These are phyloP conservation scores for Hordeum marinum DNA, from an alignment of 176 grass and related monocot species.

Conservation along the genomic window DNA sequence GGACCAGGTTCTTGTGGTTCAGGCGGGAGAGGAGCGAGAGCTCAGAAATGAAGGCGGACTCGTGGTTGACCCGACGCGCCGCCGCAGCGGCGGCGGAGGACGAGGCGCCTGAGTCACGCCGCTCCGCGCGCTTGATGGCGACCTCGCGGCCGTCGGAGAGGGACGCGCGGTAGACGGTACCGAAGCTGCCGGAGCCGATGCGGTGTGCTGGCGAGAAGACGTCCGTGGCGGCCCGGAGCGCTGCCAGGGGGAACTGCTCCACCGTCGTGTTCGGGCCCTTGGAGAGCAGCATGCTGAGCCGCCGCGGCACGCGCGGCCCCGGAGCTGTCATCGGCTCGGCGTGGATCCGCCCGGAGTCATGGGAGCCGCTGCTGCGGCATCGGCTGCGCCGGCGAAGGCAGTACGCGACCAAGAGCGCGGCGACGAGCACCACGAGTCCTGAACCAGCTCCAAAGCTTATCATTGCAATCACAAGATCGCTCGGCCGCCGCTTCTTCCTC, in stretches of 20 bases:
- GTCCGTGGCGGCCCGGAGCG: conserved; percentile 47
- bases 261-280: conserved; percentile 82
- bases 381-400: conserved; percentile 11
- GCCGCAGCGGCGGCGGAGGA: conserved; percentile 9
- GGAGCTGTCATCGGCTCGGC: neutral
- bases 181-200: conserved; percentile 90
- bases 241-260: conserved; percentile 66
- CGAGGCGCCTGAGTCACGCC: neutral
- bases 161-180: conserved; percentile 65
- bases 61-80: conserved; percentile 33
- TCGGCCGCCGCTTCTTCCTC: neutral
- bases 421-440: conserved; percentile 1
- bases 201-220: conserved; percentile 50
- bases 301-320: conserved; percentile 40
- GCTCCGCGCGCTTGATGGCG: conserved; percentile 84
- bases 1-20: conserved; percentile 95
- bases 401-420: neutral
- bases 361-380: neutral
- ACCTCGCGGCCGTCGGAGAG: conserved; percentile 73
- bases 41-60: conserved; percentile 66
- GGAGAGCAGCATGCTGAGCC: conserved; percentile 50
- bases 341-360: conserved; percentile 54
- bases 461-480: conserved; percentile 22
- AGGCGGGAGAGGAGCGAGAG: conserved; percentile 80
- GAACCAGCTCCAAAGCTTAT: conserved; percentile 32